Evolutionary conservation across 2,329 filamentous ascomycete genomes (phyloP).

Genomic region (Triangularia setosa): DNA sequence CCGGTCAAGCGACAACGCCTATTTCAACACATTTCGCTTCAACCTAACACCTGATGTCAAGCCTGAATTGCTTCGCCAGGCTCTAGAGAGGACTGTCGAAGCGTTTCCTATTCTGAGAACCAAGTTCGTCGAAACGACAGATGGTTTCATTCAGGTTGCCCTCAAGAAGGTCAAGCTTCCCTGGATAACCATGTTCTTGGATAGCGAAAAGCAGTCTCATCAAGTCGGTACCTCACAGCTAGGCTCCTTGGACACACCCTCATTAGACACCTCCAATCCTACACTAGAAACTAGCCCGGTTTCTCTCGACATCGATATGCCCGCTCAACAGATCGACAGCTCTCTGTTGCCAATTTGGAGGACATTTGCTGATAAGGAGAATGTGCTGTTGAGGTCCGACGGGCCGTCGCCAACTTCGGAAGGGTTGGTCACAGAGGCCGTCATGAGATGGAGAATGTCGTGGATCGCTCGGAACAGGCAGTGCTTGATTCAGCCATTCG

Average conservation of each 20-base stretch:
- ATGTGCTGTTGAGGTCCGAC: background rate
- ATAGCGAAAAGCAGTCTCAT: background rate
- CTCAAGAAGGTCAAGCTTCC: conserved; percentile 40
- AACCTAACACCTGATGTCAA: conserved; percentile 45
- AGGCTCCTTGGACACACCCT: background rate
- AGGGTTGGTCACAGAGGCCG: conserved; percentile 26
- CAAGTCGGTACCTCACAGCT: background rate
- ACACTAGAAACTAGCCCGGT: background rate
- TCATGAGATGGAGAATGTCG: conserved; percentile 12
- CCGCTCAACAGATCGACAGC: background rate
- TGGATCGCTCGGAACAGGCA: conserved; percentile 55
- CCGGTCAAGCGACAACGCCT: conserved; percentile 49
- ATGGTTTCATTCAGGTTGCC: conserved; percentile 74
- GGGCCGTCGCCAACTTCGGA: conserved; percentile 11
- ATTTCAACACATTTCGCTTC: conserved; percentile 75
- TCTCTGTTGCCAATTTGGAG: background rate
- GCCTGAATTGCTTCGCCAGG: conserved; percentile 43
- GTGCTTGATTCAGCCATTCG: conserved; percentile 49
- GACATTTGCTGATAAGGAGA: background rate
- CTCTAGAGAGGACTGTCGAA: conserved; percentile 54
- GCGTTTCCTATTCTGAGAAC: conserved; percentile 66
- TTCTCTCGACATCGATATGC: background rate
- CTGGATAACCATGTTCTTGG: conserved; percentile 36
- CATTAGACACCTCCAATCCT: background rate
- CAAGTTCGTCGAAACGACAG: conserved; percentile 65